Percentiles rank a stretch among this genome's conserved stretches.
These are phyloP conservation scores for Penicillium angulare DNA, from an alignment of 495 filamentous ascomycete species.

Conservation along the genomic window DNA sequence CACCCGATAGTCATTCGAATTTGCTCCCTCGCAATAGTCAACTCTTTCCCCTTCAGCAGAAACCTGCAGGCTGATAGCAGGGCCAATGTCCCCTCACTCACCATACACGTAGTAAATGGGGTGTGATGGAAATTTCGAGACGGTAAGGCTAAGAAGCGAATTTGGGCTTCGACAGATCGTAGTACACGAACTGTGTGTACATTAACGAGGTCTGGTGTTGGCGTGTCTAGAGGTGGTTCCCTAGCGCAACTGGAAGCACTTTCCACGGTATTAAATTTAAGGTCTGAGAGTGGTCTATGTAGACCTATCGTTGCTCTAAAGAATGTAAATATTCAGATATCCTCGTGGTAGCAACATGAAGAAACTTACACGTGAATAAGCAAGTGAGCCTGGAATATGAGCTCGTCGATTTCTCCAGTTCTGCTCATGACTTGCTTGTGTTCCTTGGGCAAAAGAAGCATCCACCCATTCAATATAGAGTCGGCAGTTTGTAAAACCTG, in stretches of 20 bases:
- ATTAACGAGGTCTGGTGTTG: constrained; percentile 24
- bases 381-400: constrained; percentile 37
- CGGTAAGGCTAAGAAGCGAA: constrained; percentile 29
- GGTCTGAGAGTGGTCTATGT: constrained; percentile 32
- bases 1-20: constrained; percentile 34
- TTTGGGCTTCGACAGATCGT: constrained; percentile 24
- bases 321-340: not conserved
- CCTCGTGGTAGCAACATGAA: not conserved
- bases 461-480: constrained; percentile 26
- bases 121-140: constrained; percentile 21
- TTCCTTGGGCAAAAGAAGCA: constrained; percentile 24
- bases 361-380: constrained; percentile 32
- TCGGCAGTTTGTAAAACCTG: constrained; percentile 28
- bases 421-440: constrained; percentile 28
- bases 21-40: constrained; percentile 28
- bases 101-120: constrained; percentile 34
- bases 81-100: constrained; percentile 26
- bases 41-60: constrained; percentile 19
- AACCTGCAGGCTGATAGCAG: constrained; percentile 28
- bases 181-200: constrained; percentile 28
- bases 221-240: constrained; percentile 19
- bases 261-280: constrained; percentile 29
- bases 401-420: constrained; percentile 31
- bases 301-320: constrained; percentile 28
- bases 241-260: constrained; percentile 30